phyloP scores from a whole-genome alignment of 495 filamentous ascomycete genomes.

The Trichoderma reesei region DNA sequence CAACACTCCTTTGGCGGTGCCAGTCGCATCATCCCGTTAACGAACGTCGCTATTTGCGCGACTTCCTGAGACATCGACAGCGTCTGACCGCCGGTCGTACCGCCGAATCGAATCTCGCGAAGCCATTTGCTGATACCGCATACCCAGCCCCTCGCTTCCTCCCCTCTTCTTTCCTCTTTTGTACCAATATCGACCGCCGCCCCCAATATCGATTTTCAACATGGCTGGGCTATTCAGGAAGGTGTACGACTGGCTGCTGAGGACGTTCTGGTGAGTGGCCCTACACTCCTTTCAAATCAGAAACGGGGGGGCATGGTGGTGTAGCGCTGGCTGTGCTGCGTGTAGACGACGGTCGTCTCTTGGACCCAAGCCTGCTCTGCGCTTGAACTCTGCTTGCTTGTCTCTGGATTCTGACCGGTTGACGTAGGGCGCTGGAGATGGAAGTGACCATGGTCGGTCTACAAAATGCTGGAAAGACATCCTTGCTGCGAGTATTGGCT shows the following conservation, averaged over 20 bases:
- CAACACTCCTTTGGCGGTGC: background rate
- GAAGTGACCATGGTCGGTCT: slow-evolving; percentile 99
- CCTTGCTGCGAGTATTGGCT: slow-evolving; percentile 83
- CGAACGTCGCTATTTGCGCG: slow-evolving; percentile 6
- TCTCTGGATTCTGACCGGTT: slow-evolving; percentile 19
- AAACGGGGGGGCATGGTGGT: background rate
- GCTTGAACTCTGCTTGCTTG: background rate
- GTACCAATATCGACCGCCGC: background rate
- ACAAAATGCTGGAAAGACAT: slow-evolving; percentile 98
- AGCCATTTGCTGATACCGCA: background rate
- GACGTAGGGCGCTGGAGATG: slow-evolving; percentile 88
- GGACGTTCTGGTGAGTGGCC: slow-evolving; percentile 87
- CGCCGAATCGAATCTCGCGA: background rate
- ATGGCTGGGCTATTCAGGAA: slow-evolving; percentile 85
- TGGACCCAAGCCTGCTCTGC: slow-evolving; percentile 9
- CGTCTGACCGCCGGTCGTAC: background rate
- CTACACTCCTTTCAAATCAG: slow-evolving; percentile 10
- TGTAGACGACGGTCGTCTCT: background rate
- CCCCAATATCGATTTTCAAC: slow-evolving; percentile 15
- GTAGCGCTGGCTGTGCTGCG: background rate
- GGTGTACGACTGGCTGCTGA: slow-evolving; percentile 97
- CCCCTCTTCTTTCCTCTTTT: background rate
- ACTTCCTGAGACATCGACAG: background rate
- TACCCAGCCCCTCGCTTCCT: background rate
- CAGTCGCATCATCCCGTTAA: background rate